Evolutionary conservation across 2,329 filamentous ascomycete species (phyloP), one percentile per base, ranked within the genome.

Genomic region (Daldinia sp.): DNA sequence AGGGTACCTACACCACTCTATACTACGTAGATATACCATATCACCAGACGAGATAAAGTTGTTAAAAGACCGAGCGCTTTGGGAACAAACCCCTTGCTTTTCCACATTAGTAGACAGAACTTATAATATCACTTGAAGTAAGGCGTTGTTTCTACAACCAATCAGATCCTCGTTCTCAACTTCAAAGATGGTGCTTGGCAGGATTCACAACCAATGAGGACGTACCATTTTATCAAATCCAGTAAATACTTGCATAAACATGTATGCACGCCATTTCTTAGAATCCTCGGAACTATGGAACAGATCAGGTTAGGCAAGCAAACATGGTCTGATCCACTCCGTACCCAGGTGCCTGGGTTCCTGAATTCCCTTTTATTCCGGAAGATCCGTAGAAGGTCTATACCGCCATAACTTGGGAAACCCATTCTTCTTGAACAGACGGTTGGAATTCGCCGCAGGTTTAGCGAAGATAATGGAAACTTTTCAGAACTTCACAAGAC

Each of bases 221-320:
- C 13, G 13, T 6, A 10, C 23, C 12, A 26, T 50, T 50, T 50
- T 50, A 46, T 30, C 44, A n/a, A n/a, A 50, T 50, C 23, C 26
- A 30, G 44, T 46, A 46, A 46, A 46, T 20, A 46, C 42, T 46
- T 46, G 10, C 23, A 50, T 50, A 28, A 50, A 50, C 13, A 30
- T 23, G 10, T n/a, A 50, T 50, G 44, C 44, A 50, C 44, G 44
- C 13, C 12, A 50, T 50, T n/a, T 6, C 23, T 50, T 50, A 50
- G 23, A 23, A 50, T 28, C 13, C 13, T 50, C 44, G 2, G 2
- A 50, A n/a, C 23, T 50, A 50, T 50, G n/a, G 44, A 50, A 50
- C 44, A 28, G 12, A 50, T 30, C 10, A 50, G 44, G 44, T 50
- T 30, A 50, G 44, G 26, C 44, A n/a, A 13, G 13, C 6, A 15